A percentile compares a stretch with the other conserved stretches of the same genome.
Conservation (phyloP, 2,329 filamentous ascomycete genomes). For the Paraphaeosphaeria minitans region DNA sequence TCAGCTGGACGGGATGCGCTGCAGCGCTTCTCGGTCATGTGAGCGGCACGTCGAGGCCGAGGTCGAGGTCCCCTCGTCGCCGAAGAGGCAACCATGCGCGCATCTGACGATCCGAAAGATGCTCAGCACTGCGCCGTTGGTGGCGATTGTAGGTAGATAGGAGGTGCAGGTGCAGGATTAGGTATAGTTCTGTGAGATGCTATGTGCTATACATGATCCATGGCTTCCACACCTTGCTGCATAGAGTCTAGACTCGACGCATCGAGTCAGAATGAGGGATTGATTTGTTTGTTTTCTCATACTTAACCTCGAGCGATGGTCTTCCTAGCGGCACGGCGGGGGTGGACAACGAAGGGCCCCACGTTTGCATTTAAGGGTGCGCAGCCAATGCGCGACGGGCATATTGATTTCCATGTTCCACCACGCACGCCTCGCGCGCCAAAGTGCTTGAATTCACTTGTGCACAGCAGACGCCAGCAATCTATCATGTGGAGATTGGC, state of each 20-base stretch:
- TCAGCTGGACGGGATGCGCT: conserved; percentile 23
- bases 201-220: neutral
- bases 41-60: conserved; percentile 15
- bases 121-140: conserved; percentile 4
- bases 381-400: neutral
- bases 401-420: neutral
- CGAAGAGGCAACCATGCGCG: neutral
- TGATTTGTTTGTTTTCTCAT: too few species aligned
- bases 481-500: neutral
- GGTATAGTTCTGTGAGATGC: neutral
- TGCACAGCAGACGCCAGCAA: neutral
- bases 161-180: neutral
- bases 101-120: conserved; percentile 17
- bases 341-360: neutral
- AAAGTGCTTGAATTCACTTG: neutral
- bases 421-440: conserved; percentile 2
- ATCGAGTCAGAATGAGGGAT: too few species aligned
- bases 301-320: neutral
- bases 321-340: neutral
- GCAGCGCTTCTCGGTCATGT: conserved; percentile 25
- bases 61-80: neutral
- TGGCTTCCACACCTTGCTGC: neutral
- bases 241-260: neutral
- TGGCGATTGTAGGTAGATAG: neutral
- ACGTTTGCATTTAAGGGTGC: neutral